Evolutionary conservation across 2,329 filamentous ascomycete genomes (phyloP).

Genomic region (Zymoseptoria ardabiliae): DNA sequence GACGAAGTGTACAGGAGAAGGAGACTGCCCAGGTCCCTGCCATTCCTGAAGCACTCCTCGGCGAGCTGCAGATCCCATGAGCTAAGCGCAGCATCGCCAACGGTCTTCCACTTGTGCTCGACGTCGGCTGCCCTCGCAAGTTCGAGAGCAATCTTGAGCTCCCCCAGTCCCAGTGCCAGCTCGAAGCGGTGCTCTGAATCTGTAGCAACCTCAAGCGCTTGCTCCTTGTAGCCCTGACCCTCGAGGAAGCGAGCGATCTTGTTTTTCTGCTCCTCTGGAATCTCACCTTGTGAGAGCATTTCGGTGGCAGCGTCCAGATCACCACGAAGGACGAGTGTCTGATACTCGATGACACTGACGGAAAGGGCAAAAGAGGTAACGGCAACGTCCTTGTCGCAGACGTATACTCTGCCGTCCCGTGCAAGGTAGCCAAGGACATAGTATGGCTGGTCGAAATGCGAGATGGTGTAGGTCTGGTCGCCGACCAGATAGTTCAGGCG

Average conservation of each 20-base stretch:
- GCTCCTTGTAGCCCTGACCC: constrained; percentile 92
- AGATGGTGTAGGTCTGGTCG: constrained; percentile 95
- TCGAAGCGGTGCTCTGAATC: constrained; percentile 97
- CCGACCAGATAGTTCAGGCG: constrained; percentile 95
- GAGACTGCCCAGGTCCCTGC: constrained; percentile 82
- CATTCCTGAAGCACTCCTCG: constrained; percentile 85
- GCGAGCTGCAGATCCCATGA: constrained; percentile 84
- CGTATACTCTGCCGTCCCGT: constrained; percentile 88
- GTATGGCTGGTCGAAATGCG: constrained; percentile 91
- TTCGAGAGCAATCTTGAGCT: constrained; percentile 76
- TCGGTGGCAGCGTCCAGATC: constrained; percentile 89
- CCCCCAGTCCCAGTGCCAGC: constrained; percentile 72
- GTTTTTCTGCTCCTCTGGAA: constrained; percentile 90
- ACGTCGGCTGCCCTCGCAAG: constrained; percentile 76
- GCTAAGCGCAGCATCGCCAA: constrained; percentile 81
- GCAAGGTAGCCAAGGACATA: constrained; percentile 94
- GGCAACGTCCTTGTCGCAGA: constrained; percentile 90
- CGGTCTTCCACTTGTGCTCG: constrained; percentile 97
- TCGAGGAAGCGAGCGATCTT: constrained; percentile 97
- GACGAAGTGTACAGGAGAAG: constrained; percentile 84
- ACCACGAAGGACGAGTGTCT: constrained; percentile 86
- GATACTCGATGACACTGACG: constrained; percentile 89
- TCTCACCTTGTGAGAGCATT: constrained; percentile 59
- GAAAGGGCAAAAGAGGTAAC: constrained; percentile 88
- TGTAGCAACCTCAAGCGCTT: constrained; percentile 88